These are phyloP conservation scores for Dactylonectria estremocensis DNA, from an alignment of 2,329 filamentous ascomycete species.

Conservation along the genomic window DNA sequence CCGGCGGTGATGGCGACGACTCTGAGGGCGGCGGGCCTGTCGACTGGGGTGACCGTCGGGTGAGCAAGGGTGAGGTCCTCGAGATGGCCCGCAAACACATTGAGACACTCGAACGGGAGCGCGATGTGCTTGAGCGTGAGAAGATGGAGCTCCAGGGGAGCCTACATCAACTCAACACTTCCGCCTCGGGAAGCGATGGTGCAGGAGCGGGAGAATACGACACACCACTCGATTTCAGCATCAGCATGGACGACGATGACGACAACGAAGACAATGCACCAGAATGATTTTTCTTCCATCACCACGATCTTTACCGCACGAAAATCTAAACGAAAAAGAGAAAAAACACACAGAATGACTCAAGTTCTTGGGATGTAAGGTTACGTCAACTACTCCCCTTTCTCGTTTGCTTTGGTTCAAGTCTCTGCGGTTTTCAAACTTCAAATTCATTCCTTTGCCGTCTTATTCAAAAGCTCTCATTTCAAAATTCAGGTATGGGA, in stretches of 20 bases:
- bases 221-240: conserved; percentile 34
- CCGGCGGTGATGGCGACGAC: conserved; percentile 40
- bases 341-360: conserved; percentile 5
- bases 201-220: conserved; percentile 30
- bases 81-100: conserved; percentile 49
- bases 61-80: conserved; percentile 49
- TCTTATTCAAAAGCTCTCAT: background rate
- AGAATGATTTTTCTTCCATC: background rate
- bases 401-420: conserved; percentile 1
- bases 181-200: conserved; percentile 26
- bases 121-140: conserved; percentile 42
- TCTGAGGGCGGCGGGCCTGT: conserved; percentile 37
- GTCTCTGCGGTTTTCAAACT: background rate
- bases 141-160: conserved; percentile 46
- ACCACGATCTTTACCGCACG: background rate
- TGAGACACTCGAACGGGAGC: conserved; percentile 43
- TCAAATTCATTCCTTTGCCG: conserved; percentile 10
- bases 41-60: conserved; percentile 41
- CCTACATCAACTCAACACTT: conserved; percentile 40
- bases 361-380: background rate
- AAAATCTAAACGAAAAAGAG: conserved; percentile 7
- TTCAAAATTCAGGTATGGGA: background rate
- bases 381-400: conserved; percentile 16
- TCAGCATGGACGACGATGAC: conserved; percentile 32
- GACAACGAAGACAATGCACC: conserved; percentile 18